These are phyloP conservation scores for Solanum hybrid DNA, from an alignment of 305 asterid species.

Conservation along the genomic window DNA sequence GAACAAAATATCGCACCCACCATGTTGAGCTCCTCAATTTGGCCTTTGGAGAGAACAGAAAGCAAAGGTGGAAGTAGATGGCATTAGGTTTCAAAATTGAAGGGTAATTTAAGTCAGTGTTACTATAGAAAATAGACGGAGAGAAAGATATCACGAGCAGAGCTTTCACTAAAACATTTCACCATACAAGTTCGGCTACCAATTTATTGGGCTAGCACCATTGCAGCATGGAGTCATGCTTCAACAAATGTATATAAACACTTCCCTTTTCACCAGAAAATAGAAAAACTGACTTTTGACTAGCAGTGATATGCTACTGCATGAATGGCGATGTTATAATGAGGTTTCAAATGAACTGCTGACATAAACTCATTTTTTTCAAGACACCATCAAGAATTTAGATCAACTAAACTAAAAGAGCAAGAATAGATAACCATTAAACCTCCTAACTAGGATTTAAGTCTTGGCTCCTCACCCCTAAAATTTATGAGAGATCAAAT, in stretches of 20 bases:
- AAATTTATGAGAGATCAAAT: background rate
- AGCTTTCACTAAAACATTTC: background rate
- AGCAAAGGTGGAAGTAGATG: background rate
- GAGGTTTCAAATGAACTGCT: background rate
- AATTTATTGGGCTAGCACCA: background rate
- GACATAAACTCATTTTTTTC: background rate
- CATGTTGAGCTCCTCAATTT: slow-evolving; percentile 61
- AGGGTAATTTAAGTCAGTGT: background rate
- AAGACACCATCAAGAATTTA: background rate
- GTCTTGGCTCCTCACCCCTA: background rate
- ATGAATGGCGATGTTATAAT: background rate
- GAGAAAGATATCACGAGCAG: background rate
- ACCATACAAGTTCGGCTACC: background rate
- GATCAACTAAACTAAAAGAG: background rate
- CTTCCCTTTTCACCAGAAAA: background rate
- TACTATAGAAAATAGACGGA: background rate
- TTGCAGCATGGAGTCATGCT: background rate
- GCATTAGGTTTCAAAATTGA: background rate
- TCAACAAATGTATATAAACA: background rate
- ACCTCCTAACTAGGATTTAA: background rate
- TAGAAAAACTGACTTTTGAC: background rate
- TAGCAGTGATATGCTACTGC: background rate
- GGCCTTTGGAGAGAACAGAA: slow-evolving; percentile 25
- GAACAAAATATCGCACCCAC: slow-evolving; percentile 67
- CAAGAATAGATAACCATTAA: background rate